These are phyloP conservation scores for Diaporthe citri DNA, from an alignment of 2,329 filamentous ascomycete genomes.

Conservation along the genomic window DNA sequence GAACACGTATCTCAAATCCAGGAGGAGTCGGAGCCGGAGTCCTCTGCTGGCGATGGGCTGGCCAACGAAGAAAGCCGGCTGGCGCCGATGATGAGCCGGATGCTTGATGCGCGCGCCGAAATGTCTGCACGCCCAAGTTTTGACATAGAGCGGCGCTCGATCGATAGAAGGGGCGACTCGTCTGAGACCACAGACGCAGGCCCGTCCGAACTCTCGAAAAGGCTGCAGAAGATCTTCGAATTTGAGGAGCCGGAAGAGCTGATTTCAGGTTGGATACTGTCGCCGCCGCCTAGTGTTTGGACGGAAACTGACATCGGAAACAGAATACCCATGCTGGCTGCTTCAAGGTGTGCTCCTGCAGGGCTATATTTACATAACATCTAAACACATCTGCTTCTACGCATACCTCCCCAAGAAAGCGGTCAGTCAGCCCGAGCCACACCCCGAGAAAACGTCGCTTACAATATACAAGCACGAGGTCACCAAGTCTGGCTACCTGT, in stretches of 20 bases:
- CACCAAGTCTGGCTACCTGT: conserved; percentile 88
- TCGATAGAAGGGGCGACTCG: conserved; percentile 51
- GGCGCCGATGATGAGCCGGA: conserved; percentile 81
- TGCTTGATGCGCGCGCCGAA: conserved; percentile 78
- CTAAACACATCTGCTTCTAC: conserved; percentile 95
- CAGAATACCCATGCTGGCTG: conserved; percentile 94
- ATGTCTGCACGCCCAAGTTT: conserved; percentile 71
- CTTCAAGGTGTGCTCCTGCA: conserved; percentile 92
- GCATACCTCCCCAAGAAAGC: conserved; percentile 96
- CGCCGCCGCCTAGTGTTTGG: background rate
- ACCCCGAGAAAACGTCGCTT: conserved; percentile 4
- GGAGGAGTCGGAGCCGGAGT: conserved; percentile 47
- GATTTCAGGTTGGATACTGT: conserved; percentile 70
- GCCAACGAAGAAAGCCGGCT: conserved; percentile 60
- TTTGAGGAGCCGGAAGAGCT: conserved; percentile 88
- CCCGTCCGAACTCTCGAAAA: conserved; percentile 73
- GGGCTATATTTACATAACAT: conserved; percentile 95
- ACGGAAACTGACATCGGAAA: conserved; percentile 40
- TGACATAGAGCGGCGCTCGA: conserved; percentile 63
- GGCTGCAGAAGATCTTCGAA: conserved; percentile 86
- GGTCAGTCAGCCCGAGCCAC: conserved; percentile 59
- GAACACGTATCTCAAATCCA: conserved; percentile 53
- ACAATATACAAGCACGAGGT: conserved; percentile 70
- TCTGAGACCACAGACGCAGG: conserved; percentile 53
- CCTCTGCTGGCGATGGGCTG: conserved; percentile 41